Conservation (phyloP, 176 grass and related monocot genomes). For the Eleusine coracana region DNA sequence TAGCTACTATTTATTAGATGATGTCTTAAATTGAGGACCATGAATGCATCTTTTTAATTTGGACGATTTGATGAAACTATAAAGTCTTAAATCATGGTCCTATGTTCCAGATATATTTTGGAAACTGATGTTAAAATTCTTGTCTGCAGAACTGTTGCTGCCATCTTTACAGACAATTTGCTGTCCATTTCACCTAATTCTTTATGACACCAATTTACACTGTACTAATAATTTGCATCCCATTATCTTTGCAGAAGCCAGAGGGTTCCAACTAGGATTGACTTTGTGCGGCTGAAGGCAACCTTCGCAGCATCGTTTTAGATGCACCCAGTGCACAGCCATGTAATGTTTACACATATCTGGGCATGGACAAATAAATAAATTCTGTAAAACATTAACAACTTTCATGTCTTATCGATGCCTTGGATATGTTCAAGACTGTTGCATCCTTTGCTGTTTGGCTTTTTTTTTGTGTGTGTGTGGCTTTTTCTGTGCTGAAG, state of each 20-base stretch:
- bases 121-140: neutral
- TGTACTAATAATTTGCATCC: neutral
- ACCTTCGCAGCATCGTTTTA: neutral
- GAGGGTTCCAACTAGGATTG: slow-evolving; percentile 33
- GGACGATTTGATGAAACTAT: neutral
- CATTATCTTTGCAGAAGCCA: slow-evolving; percentile 40
- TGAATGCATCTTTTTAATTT: neutral
- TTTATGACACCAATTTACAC: neutral
- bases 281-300: neutral
- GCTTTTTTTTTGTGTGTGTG: neutral
- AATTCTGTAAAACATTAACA: slow-evolving; percentile 14
- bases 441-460: neutral
- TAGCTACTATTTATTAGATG: neutral
- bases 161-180: neutral
- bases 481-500: neutral
- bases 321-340: slow-evolving; percentile 4
- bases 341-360: slow-evolving; percentile 26
- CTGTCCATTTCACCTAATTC: neutral
- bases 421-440: neutral
- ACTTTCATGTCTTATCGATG: neutral
- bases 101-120: neutral
- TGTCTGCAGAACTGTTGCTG: neutral
- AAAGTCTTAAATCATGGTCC: neutral
- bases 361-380: slow-evolving; percentile 43
- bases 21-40: too few relatives aligned